Evolutionary conservation across 805 yeast species (phyloP), one percentile per base, ranked within the genome.

Genomic region (Grigorovia humatica): DNA sequence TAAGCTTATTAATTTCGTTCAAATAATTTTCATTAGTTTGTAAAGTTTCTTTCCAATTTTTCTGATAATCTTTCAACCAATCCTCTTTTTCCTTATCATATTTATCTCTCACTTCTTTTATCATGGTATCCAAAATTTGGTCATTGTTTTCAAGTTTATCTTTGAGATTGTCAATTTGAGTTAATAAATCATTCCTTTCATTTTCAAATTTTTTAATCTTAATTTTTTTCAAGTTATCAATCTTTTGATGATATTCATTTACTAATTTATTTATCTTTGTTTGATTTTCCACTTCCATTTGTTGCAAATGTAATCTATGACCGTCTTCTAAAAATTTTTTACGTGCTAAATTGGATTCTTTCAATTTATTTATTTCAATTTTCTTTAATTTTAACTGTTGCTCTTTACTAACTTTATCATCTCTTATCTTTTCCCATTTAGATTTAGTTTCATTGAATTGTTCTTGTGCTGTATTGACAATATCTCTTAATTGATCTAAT

Each of bases 161-260:
- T 50, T 63, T 59, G 15, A 69, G 58, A 17, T 64, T 67, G 13
- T 65, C 67, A 1, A 73, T 63, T 51, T 72, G 55, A 35, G 58
- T 48, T 43, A 55, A 30, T 40, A 70, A 47, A 23, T 53, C 48
- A 5, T 55, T 59, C 51, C 71, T 72, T 46, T 66, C 59, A 9
- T 56, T 51, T 44, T 72, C 66, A 30, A 65, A 61, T 43, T 65
- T 59, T 18, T 58, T 58, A 5, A 69, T 67, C 49, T 71, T 73
- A 15, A 60, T 60, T 7, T 66, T 58, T 38, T 75, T 67, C 6
- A 74, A 54, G 1, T 58, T 51, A 43, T 77, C 77, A 1, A 79
- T 69, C 57, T 74, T 66, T 0, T 54, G 40, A 18, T 62, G 57
- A 51, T 69, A 72, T 3, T 59, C 69, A 43, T 68, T 66, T 20